A percentile compares a stretch with the other conserved stretches of the same genome.
Evolutionary conservation across 2,329 filamentous ascomycete species (phyloP).

Genomic region (Colletotrichum brevisporum): DNA sequence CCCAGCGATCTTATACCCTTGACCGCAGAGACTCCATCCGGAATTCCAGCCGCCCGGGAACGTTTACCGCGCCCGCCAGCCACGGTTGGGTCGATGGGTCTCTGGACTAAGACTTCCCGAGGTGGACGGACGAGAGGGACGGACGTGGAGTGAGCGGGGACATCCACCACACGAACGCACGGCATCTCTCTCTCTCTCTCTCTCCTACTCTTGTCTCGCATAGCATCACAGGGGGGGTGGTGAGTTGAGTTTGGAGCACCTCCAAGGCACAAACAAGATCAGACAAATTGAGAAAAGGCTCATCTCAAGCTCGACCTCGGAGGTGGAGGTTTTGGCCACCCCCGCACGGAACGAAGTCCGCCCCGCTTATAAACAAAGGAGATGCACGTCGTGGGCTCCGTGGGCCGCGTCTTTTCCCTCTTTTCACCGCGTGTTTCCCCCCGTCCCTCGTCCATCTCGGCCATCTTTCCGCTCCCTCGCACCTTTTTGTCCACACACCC

Average conservation of each 20-base stretch:
- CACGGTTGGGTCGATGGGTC: neutral
- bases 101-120: neutral
- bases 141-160: neutral
- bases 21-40: slow-evolving; percentile 23
- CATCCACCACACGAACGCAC: neutral
- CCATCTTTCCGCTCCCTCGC: slow-evolving; percentile 35
- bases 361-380: slow-evolving; percentile 41
- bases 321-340: slow-evolving; percentile 21
- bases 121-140: neutral
- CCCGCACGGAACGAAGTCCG: slow-evolving; percentile 41
- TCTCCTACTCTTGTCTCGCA: too few relatives aligned
- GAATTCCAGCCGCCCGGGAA: slow-evolving; percentile 8
- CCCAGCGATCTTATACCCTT: slow-evolving; percentile 34
- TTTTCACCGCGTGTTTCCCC: slow-evolving; percentile 5
- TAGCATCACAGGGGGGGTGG: too few relatives aligned
- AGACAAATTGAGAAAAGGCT: neutral
- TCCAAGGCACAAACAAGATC: too few relatives aligned
- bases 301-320: neutral
- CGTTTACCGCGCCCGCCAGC: neutral
- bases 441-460: slow-evolving; percentile 16
- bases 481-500: slow-evolving; percentile 28
- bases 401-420: slow-evolving; percentile 29
- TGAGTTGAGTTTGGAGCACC: too few relatives aligned
- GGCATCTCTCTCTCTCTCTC: too few relatives aligned
- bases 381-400: slow-evolving; percentile 13